Base-by-base conservation (phyloP, 805 yeast species). In the Cyberlindnera bimundalis region DNA sequence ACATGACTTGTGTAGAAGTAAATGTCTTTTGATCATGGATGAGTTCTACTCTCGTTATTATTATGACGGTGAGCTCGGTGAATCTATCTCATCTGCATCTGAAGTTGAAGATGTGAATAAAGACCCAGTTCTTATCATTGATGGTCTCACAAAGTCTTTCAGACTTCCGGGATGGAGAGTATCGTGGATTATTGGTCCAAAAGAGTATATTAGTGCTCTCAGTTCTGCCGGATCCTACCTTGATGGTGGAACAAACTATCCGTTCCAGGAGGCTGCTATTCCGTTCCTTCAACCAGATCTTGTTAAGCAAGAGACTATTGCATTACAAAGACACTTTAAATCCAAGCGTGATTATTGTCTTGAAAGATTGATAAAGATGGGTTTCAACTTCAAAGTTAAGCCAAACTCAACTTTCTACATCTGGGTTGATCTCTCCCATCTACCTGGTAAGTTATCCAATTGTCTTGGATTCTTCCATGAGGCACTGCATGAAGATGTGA, bases 101-200 rank as follows among this genome's bases (percentile, higher is more conserved):
- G 70, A 61, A 45, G 71, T 77, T 18, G 66, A 72, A 23, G 81
- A 77, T 48, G 82, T 77, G 18, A 70, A 77, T 50, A 60, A 59
- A 39, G 83, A 77, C 51, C 82, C 81, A 0, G 83, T 77, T 8
- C 65, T 77, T 50, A 74, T 77, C 43, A 65, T 77, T 45, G 79
- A 77, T 56, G 83, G 83, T 1, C 64, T 77, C 28, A 77, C 83
- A 36, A 77, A 77, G 58, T 76, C 78, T 2, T 77, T 77, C 62
- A 65, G 83, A 45, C 65, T 77, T 34, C 83, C 83, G 2, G 83
- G 83, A 2, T 77, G 81, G 81, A 66, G 83, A 59, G 71, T 73
- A 10, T 76, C 81, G 50, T 77, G 83, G 83, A 67, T 77, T 39
- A 62, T 77, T 44, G 83, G 82, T 1, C 83, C 83, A 14, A 80